These are phyloP conservation scores for Suillus decipiens DNA, from an alignment of 768 basidiomycete species.

Conservation along the genomic window DNA sequence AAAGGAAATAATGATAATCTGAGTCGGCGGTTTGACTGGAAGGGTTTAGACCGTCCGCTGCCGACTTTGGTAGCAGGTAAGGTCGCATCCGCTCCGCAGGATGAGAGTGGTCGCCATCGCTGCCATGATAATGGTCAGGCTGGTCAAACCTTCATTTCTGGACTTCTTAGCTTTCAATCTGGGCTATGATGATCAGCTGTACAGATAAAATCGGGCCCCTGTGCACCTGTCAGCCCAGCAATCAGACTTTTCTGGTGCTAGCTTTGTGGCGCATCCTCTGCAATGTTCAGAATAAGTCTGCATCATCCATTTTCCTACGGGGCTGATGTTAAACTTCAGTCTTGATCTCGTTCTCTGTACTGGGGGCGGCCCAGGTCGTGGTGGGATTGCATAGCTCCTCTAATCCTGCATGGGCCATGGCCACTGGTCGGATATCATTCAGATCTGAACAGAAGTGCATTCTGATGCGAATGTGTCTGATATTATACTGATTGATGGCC, in stretches of 20 bases:
- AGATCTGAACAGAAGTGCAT: neutral
- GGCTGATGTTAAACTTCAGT: neutral
- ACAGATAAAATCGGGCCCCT: conserved; percentile 8
- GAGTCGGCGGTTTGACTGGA: conserved; percentile 39
- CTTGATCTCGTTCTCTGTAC: neutral
- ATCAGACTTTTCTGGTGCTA: conserved; percentile 52
- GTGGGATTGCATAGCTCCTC: neutral
- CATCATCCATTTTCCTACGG: conserved; percentile 61
- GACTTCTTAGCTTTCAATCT: conserved; percentile 76
- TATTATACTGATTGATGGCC: neutral
- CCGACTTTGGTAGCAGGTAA: conserved; percentile 13
- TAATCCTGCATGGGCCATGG: neutral
- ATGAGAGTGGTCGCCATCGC: conserved; percentile 33
- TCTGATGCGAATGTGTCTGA: neutral
- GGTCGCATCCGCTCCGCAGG: conserved; percentile 51
- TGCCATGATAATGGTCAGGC: conserved; percentile 10
- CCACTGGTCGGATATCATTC: too few relatives aligned
- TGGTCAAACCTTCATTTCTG: conserved; percentile 49
- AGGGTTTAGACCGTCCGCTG: conserved; percentile 22
- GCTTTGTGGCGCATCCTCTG: conserved; percentile 40
- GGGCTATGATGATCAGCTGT: conserved; percentile 7
- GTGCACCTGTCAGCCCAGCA: conserved; percentile 79
- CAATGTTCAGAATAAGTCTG: conserved; percentile 70
- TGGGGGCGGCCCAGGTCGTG: too few relatives aligned
- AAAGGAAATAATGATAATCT: conserved; percentile 87